Base-by-base conservation (phyloP, 495 filamentous ascomycete species). In the Penicillium pulvis region DNA sequence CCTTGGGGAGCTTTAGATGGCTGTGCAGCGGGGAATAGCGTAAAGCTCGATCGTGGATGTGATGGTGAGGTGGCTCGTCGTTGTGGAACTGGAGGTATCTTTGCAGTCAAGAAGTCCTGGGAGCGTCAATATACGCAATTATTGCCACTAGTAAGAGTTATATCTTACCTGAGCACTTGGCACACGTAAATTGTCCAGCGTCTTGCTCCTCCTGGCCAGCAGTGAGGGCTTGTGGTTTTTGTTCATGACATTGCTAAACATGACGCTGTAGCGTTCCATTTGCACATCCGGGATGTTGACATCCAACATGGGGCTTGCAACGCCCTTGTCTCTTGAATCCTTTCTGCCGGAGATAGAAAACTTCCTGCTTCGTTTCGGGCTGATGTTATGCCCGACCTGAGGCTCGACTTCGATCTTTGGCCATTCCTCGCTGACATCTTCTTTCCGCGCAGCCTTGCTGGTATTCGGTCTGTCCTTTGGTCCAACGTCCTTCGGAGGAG, bases 181-280 rank as follows among this genome's bases (percentile, higher is more conserved):
- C 16, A 83, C 76, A 31, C 67, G 78, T 6, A 90, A 75, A 59
- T 82, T 85, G 58, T 88, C 83, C 52, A 90, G 67, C 1, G 86
- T 88, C 36, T 83, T 89, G 66, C 90, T 88, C 42, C 89, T 80
- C 64, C 88, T 80, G 64, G 84, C 81, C 50, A 91, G 75, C 28
- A 90, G 75, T 14, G 72, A 69, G 53, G 79, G 70, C 48, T 51
- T 66, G 65, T 77, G 64, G 41, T 64, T 66, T 44, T 77, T 77
- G 53, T 81, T 68, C 50, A 97, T 78, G 9, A 97, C 81, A 44
- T 82, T 86, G 47, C 87, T 83, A 71, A 98, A 98, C 93, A 98
- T 97, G 51, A 98, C 84, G 57, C 91, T 96, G 61, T 97, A 98
- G 23, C 93, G 80, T 67, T 97, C 93, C 79, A 98, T 79, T 51